phyloP scores from a whole-genome alignment of 2,329 filamentous ascomycete genomes.

The Clonostachys solani region DNA sequence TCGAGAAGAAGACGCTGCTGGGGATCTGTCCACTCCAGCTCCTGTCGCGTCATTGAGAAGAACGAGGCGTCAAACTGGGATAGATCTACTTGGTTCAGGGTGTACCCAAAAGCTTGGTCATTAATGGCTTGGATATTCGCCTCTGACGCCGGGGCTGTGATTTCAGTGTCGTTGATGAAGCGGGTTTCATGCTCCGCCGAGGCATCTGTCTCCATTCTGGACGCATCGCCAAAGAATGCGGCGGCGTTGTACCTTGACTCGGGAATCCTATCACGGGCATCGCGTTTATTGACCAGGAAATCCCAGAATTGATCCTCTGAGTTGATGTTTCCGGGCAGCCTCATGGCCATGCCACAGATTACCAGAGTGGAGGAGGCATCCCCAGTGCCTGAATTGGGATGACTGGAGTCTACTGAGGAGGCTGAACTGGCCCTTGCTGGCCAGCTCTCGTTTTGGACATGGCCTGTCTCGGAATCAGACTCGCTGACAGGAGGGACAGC shows the following conservation, averaged over 20 bases:
- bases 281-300: constrained; percentile 14
- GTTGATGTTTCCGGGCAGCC: constrained; percentile 28
- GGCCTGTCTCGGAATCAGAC: no score
- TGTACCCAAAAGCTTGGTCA: constrained; percentile 12
- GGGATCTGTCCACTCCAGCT: not conserved
- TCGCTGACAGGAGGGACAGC: no score
- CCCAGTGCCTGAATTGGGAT: no score
- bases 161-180: no score
- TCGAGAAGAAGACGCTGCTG: not conserved
- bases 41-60: constrained; percentile 26
- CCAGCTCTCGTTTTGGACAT: no score
- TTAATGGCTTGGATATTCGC: constrained; percentile 4
- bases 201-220: no score
- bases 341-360: constrained; percentile 34
- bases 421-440: no score
- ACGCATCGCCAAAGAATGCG: no score
- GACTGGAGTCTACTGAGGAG: no score
- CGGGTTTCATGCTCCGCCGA: no score
- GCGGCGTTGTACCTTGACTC: constrained; percentile 5
- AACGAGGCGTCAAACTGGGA: constrained; percentile 25
- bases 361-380: constrained; percentile 15
- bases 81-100: constrained; percentile 21
- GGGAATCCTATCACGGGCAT: constrained; percentile 5
- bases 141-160: no score
- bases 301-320: constrained; percentile 32